Percentiles rank a stretch among this genome's conserved stretches.
These are phyloP conservation scores for Coemansia sp. DNA, from an alignment of 192 early-diverging fungal species.

Conservation along the genomic window DNA sequence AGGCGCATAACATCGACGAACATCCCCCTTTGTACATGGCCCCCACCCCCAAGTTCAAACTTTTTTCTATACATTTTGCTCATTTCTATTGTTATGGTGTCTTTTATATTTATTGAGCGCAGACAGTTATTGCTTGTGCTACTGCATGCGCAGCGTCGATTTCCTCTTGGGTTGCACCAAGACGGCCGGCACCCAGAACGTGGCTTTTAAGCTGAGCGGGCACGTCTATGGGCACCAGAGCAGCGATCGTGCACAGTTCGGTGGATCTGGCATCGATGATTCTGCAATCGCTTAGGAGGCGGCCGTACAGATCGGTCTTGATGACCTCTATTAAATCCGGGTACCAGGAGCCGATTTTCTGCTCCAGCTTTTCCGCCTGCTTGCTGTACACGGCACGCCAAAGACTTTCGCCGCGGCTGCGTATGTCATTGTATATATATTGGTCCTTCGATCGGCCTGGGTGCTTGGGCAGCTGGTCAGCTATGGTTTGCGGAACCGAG, in stretches of 20 bases:
- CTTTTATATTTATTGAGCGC: background rate
- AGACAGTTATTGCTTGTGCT: background rate
- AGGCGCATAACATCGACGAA: conserved; percentile 28
- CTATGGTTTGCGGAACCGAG: background rate
- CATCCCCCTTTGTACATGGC: background rate
- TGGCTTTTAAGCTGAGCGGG: conserved; percentile 46
- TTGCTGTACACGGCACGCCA: conserved; percentile 37
- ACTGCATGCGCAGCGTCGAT: conserved; percentile 23
- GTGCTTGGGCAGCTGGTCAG: conserved; percentile 10
- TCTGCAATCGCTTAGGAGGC: conserved; percentile 28
- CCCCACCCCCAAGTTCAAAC: background rate
- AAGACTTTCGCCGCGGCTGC: conserved; percentile 19
- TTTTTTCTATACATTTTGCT: background rate
- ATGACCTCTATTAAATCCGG: conserved; percentile 44
- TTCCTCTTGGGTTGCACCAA: conserved; percentile 23
- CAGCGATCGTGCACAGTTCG: conserved; percentile 36
- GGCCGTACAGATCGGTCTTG: conserved; percentile 43
- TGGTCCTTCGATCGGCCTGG: conserved; percentile 10
- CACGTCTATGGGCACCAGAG: conserved; percentile 30
- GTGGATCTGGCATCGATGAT: conserved; percentile 26
- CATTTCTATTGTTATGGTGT: background rate
- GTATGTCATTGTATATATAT: conserved; percentile 18
- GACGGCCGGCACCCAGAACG: conserved; percentile 21
- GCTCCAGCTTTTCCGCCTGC: conserved; percentile 32
- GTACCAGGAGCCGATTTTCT: conserved; percentile 26